Evolutionary conservation across 2,329 filamentous ascomycete species (phyloP).

Genomic region (Diaporthe humulicola): DNA sequence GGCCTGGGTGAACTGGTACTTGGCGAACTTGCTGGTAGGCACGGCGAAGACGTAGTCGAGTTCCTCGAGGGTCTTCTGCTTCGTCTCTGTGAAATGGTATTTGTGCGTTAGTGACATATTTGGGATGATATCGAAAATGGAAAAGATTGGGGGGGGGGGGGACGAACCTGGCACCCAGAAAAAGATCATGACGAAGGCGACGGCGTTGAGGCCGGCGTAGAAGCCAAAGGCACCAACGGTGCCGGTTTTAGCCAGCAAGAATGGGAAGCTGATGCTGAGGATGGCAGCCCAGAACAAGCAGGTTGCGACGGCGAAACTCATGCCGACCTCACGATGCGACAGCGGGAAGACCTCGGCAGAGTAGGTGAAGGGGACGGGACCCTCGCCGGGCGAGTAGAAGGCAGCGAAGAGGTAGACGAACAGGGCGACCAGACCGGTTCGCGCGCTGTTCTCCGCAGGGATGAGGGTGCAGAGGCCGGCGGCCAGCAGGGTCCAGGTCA

Average conservation of each 20-base stretch:
- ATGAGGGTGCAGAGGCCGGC: constrained; percentile 68
- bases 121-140: no score
- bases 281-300: constrained; percentile 72
- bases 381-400: constrained; percentile 63
- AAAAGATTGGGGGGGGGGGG: not conserved
- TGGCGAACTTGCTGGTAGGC: constrained; percentile 68
- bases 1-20: constrained; percentile 67
- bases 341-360: constrained; percentile 79
- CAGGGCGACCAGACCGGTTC: constrained; percentile 65
- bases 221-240: constrained; percentile 62
- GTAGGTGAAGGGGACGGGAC: constrained; percentile 78
- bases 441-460: constrained; percentile 40
- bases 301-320: constrained; percentile 78
- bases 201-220: constrained; percentile 69
- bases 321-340: constrained; percentile 79
- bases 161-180: constrained; percentile 59
- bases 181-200: constrained; percentile 70
- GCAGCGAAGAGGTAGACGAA: constrained; percentile 48
- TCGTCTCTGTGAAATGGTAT: constrained; percentile 59
- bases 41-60: constrained; percentile 73
- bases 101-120: not conserved
- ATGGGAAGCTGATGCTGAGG: constrained; percentile 72
- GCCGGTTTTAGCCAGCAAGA: constrained; percentile 62
- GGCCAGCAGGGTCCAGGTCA: constrained; percentile 70
- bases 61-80: constrained; percentile 64